phyloP scores from a whole-genome alignment of 176 grass and related monocot species.

The Sorghum bicolor region DNA sequence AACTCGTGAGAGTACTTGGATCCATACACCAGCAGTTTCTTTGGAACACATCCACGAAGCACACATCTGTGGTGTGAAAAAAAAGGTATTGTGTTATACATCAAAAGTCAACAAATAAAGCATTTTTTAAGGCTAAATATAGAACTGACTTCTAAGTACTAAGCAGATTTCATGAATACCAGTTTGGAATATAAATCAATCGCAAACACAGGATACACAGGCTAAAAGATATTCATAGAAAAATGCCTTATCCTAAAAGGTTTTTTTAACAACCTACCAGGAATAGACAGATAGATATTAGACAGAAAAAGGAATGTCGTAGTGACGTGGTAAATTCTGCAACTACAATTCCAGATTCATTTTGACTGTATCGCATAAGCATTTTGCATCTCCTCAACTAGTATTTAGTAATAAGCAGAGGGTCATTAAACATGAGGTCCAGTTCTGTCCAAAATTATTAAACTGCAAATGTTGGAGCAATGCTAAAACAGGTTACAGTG shows the following conservation, averaged over 20 bases:
- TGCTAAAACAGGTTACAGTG: background rate
- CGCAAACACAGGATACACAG: background rate
- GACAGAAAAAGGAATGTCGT: background rate
- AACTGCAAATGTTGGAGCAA: background rate
- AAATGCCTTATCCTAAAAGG: background rate
- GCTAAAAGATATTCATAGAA: background rate
- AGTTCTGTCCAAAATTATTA: background rate
- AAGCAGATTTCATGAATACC: background rate
- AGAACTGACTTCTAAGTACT: background rate
- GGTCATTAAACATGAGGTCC: background rate
- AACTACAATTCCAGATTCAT: background rate
- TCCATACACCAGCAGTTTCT: conserved; percentile 71
- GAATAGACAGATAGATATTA: background rate
- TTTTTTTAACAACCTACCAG: background rate
- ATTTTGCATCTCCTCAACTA: background rate
- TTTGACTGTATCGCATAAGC: background rate
- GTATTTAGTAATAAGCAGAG: background rate
- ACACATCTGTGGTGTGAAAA: conserved; percentile 55
- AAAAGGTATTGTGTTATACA: background rate
- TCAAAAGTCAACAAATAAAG: background rate
- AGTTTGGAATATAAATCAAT: background rate
- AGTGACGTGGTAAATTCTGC: background rate
- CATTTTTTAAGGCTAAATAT: background rate
- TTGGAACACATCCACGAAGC: conserved; percentile 74
- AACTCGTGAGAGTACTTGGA: conserved; percentile 82